A percentile compares a stretch with the other conserved stretches of the same genome.
These are phyloP conservation scores for Eucalyptus dawsonii DNA, from an alignment of 345 rosid genomes.

Conservation along the genomic window DNA sequence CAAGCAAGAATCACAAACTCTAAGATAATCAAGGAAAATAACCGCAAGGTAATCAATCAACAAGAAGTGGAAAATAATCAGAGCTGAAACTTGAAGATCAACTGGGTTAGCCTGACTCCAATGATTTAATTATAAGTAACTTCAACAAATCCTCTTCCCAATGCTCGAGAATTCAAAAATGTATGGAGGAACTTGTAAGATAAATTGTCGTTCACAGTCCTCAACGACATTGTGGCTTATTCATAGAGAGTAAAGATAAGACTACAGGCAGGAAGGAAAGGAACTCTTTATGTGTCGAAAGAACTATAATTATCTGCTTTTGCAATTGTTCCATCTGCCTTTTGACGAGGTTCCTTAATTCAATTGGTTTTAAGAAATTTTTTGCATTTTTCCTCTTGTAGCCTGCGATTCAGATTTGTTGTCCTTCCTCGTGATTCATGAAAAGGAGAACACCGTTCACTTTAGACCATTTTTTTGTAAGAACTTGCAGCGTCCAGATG, in stretches of 20 bases:
- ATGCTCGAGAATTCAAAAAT: neutral
- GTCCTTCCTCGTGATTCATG: neutral
- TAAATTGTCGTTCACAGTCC: neutral
- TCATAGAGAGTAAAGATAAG: neutral
- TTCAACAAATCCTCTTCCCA: neutral
- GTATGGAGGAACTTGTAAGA: neutral
- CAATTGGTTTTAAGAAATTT: fast-evolving
- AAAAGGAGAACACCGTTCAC: neutral
- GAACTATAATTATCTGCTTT: neutral
- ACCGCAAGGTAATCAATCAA: neutral
- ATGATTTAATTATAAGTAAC: neutral
- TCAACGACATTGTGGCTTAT: neutral
- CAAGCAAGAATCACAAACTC: neutral
- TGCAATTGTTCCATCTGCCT: neutral
- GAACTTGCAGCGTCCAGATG: neutral
- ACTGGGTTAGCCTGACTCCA: neutral
- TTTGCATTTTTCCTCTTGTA: neutral
- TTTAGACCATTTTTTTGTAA: neutral
- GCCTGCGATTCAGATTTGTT: neutral
- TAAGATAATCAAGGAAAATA: neutral
- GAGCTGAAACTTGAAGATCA: neutral
- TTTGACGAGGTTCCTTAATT: neutral
- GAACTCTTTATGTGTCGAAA: neutral
- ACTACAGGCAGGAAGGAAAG: neutral
- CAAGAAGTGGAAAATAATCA: neutral